Percentiles rank a stretch among this genome's conserved stretches.
Conservation (phyloP, 345 rosid species). For the Lagerstroemia speciosa region DNA sequence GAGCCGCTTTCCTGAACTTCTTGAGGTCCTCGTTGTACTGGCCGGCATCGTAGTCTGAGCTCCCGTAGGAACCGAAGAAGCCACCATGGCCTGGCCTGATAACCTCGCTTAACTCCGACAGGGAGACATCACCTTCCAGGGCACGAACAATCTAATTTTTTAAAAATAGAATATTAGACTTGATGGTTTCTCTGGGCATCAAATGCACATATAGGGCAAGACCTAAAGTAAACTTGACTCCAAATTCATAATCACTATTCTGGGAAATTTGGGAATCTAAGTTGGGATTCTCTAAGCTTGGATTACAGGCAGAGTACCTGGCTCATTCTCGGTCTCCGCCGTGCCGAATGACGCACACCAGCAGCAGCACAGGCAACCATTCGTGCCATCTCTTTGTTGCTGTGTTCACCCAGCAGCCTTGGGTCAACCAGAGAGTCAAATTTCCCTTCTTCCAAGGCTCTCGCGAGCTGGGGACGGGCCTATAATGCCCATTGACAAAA, state of each 20-base stretch:
- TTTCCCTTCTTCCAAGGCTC: constrained; percentile 59
- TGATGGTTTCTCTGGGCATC: neutral
- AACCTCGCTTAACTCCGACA: constrained; percentile 71
- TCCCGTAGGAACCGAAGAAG: constrained; percentile 49
- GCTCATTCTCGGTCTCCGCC: constrained; percentile 81
- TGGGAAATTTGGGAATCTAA: neutral
- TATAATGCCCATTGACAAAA: constrained; percentile 12
- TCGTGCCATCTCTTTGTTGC: constrained; percentile 68
- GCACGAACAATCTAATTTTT: constrained; percentile 74
- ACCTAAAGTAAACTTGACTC: neutral
- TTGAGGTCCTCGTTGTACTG: constrained; percentile 80
- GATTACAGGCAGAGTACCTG: constrained; percentile 39
- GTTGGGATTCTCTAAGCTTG: neutral
- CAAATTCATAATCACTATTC: neutral
- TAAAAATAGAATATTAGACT: no score
- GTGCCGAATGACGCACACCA: constrained; percentile 76
- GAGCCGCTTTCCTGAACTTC: constrained; percentile 60
- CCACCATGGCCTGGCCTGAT: constrained; percentile 61
- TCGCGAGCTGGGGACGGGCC: constrained; percentile 79
- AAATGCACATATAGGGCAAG: neutral
- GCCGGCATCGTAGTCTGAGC: constrained; percentile 73
- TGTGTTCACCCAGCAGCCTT: constrained; percentile 44
- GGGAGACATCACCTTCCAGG: constrained; percentile 69
- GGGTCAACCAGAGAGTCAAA: constrained; percentile 57
- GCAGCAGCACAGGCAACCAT: constrained; percentile 92